phyloP scores from a whole-genome alignment of 2,329 filamentous ascomycete species.

The Aspergillus melleus region DNA sequence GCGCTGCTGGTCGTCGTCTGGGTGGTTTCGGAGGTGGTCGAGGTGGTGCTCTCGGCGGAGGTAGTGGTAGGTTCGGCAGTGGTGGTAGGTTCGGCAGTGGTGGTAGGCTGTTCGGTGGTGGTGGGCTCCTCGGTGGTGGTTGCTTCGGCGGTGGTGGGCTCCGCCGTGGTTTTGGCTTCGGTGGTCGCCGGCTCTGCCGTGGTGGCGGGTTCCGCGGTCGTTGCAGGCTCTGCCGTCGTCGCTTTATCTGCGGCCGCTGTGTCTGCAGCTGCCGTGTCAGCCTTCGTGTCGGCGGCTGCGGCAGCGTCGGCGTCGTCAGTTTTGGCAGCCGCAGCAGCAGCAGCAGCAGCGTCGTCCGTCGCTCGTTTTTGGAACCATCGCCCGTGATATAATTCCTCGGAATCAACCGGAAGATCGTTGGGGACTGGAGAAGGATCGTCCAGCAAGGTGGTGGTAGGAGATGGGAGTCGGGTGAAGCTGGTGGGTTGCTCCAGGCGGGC shows the following conservation, averaged over 20 bases:
- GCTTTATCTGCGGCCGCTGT: not conserved
- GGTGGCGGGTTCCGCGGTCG: not conserved
- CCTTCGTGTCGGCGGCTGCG: not conserved
- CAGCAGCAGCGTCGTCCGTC: not conserved
- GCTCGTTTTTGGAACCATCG: not conserved
- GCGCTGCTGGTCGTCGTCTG: not conserved
- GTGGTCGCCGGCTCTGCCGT: not conserved
- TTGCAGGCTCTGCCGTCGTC: not conserved
- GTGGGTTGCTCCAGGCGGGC: not conserved
- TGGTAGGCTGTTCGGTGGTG: not conserved
- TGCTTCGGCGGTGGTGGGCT: not conserved
- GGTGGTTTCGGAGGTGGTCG: not conserved
- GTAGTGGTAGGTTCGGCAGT: not conserved
- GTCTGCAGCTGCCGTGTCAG: too few relatives aligned
- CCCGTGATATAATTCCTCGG: not conserved
- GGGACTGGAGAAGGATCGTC: not conserved
- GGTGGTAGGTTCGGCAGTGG: not conserved
- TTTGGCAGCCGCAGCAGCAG: not conserved
- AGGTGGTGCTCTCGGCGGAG: constrained; percentile 1
- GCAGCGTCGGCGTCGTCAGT: not conserved
- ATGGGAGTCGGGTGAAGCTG: not conserved
- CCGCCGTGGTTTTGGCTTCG: not conserved
- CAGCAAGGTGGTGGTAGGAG: not conserved
- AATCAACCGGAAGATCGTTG: not conserved
- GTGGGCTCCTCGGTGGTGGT: not conserved